Base-by-base conservation (phyloP, 305 asterid genomes). In the Fraxinus xanthoxyloides region DNA sequence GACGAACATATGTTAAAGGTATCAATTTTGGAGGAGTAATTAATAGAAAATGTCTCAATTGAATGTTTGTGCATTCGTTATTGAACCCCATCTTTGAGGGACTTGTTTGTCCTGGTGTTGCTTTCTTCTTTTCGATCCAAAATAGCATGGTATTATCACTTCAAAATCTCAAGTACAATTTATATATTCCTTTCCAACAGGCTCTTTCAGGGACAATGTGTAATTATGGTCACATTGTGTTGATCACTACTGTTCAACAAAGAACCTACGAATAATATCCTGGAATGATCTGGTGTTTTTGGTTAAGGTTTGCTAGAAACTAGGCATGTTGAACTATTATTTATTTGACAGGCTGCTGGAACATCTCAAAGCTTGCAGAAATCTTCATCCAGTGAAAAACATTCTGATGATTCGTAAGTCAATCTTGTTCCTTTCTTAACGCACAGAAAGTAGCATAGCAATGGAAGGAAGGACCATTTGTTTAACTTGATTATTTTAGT, bases 351-450 rank as follows among this genome's bases (percentile, higher is more conserved):
- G 97, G 93, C 87, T 21, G 17, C 90, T 77, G 90, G 87, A 79
- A 83, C 88, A 56, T 80, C 92, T 15, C 51, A 76, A 67, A 89
- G 93, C 85, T 72, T 85, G 84, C 97, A 88, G 83, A 89, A 83
- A 86, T 90, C 96, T 79, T 83, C 93, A 61, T 88, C 86, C 72
- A 91, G 91, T 83, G 89, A 87, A 89, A 94, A 89, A 51, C 84
- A 85, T 70, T 89, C 89, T 82, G 93, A 92, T 79, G 94, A 92
- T 81, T 88, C 87, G 97, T 93, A 87, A 85, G 12, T 23, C 32
- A 24, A 26, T 85, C 0, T 40, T 8, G 10, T 13, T 76, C 87
- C 61, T 34, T 76, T 43, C 26, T 35, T 13, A 13, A 70, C 32
- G 24, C 8, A 6, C 15, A n/a, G 34, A 75, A 35, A n/a, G 32